These are phyloP conservation scores for Hypoxylon cercidicola DNA, from an alignment of 495 filamentous ascomycete genomes.

Conservation along the genomic window DNA sequence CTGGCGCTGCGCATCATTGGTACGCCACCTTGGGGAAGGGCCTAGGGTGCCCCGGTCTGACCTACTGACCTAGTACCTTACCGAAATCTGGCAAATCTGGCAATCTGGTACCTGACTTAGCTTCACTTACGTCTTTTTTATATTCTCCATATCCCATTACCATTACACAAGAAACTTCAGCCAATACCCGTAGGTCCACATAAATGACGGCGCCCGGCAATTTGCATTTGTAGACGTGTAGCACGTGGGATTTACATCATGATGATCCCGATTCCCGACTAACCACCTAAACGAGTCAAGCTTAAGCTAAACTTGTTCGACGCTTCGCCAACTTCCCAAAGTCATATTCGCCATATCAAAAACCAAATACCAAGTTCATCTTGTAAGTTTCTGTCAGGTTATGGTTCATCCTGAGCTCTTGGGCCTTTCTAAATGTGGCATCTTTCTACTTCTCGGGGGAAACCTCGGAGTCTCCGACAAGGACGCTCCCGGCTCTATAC, in stretches of 20 bases:
- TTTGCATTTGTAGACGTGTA: no score
- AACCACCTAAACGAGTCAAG: no score
- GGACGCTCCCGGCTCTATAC: neutral
- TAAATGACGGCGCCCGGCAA: no score
- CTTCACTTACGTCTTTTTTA: no score
- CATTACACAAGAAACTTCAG: no score
- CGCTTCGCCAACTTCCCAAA: neutral
- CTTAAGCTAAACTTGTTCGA: constrained; percentile 9
- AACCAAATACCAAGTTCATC: constrained; percentile 2
- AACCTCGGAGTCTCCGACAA: neutral
- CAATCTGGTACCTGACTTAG: no score
- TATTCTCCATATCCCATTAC: no score
- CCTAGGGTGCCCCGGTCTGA: neutral
- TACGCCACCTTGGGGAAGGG: constrained; percentile 5
- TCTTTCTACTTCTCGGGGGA: neutral
- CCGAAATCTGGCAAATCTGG: neutral
- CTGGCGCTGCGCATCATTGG: constrained; percentile 15
- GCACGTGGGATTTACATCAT: no score
- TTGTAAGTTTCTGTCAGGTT: neutral
- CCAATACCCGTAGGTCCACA: no score
- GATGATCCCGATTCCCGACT: no score
- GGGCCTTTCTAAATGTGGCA: neutral
- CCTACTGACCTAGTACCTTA: no score
- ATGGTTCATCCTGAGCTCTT: neutral
- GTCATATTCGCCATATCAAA: neutral